phyloP scores from a whole-genome alignment of 2,329 filamentous ascomycete species.

The Fusarium nodosum region DNA sequence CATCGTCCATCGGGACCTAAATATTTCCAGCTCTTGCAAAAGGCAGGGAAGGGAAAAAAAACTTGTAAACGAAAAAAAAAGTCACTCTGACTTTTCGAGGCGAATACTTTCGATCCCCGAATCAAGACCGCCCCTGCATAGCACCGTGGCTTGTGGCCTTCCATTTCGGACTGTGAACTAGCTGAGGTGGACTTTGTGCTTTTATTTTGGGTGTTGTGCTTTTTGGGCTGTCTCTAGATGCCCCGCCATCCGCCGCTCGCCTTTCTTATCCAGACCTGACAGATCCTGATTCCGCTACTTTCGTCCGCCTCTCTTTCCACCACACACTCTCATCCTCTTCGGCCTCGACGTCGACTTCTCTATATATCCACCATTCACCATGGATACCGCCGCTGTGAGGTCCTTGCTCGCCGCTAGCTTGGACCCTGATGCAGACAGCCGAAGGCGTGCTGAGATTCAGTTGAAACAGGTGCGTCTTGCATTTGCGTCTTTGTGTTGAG shows the following conservation, averaged over 20 bases:
- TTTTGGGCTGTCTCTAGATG: slow-evolving; percentile 47
- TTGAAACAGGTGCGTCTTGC: slow-evolving; percentile 78
- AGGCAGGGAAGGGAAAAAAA: slow-evolving; percentile 13
- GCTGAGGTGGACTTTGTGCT: slow-evolving; percentile 30
- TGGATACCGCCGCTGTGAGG: slow-evolving; percentile 82
- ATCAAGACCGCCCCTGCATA: slow-evolving; percentile 14
- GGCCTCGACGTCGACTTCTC: slow-evolving; percentile 47
- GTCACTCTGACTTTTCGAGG: slow-evolving; percentile 26
- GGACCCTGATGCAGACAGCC: slow-evolving; percentile 78
- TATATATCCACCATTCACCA: slow-evolving; percentile 56
- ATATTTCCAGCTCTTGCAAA: slow-evolving; percentile 31
- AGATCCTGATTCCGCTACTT: slow-evolving; percentile 50
- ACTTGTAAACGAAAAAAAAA: slow-evolving; percentile 18
- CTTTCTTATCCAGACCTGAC: slow-evolving; percentile 50
- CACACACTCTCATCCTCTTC: slow-evolving; percentile 44
- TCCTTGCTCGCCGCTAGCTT: slow-evolving; percentile 83
- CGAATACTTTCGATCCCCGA: slow-evolving; percentile 21
- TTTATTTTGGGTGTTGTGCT: slow-evolving; percentile 38
- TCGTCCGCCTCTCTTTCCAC: slow-evolving; percentile 37
- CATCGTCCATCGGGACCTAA: slow-evolving; percentile 42
- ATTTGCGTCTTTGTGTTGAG: slow-evolving; percentile 27
- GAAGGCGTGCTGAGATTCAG: slow-evolving; percentile 83
- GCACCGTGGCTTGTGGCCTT: slow-evolving; percentile 34
- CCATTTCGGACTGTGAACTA: slow-evolving; percentile 40
- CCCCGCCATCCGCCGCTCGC: slow-evolving; percentile 50